These are phyloP conservation scores for Cicer bijugum DNA, from an alignment of 306 rosid genomes.

Conservation along the genomic window DNA sequence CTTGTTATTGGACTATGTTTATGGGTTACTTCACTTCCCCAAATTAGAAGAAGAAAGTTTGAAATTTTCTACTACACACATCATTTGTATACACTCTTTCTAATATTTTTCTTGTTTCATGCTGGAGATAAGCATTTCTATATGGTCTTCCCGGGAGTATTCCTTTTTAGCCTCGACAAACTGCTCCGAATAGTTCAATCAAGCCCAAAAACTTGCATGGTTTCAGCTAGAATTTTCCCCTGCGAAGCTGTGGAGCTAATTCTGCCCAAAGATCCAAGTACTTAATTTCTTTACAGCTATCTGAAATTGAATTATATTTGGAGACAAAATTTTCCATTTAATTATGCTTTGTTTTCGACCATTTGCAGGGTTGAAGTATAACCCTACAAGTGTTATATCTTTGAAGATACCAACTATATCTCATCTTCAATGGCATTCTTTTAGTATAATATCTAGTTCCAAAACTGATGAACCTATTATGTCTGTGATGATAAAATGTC, in stretches of 20 bases:
- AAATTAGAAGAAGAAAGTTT: conserved; percentile 73
- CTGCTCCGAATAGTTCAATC: conserved; percentile 77
- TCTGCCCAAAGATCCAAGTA: conserved; percentile 84
- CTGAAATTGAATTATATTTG: conserved; percentile 31
- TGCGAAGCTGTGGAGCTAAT: conserved; percentile 67
- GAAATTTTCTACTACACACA: conserved; percentile 88
- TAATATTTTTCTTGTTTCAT: conserved; percentile 88
- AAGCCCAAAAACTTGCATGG: conserved; percentile 68
- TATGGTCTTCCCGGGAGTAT: conserved; percentile 72
- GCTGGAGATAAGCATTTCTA: conserved; percentile 91
- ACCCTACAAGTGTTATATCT: conserved; percentile 80
- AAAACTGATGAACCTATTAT: conserved; percentile 55
- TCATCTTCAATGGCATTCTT: conserved; percentile 87
- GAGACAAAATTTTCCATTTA: neutral
- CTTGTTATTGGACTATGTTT: conserved; percentile 67
- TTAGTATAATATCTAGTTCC: conserved; percentile 85
- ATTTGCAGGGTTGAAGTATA: conserved; percentile 70
- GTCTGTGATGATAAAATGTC: conserved; percentile 73
- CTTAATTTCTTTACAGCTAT: conserved; percentile 21
- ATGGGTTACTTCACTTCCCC: conserved; percentile 88
- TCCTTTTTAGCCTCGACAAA: conserved; percentile 86
- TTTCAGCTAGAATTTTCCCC: conserved; percentile 70
- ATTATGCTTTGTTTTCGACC: conserved; percentile 25
- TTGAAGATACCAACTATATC: conserved; percentile 84
- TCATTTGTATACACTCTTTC: conserved; percentile 76